Conservation (phyloP, 306 rosid species). For the Crotalaria pallida region DNA sequence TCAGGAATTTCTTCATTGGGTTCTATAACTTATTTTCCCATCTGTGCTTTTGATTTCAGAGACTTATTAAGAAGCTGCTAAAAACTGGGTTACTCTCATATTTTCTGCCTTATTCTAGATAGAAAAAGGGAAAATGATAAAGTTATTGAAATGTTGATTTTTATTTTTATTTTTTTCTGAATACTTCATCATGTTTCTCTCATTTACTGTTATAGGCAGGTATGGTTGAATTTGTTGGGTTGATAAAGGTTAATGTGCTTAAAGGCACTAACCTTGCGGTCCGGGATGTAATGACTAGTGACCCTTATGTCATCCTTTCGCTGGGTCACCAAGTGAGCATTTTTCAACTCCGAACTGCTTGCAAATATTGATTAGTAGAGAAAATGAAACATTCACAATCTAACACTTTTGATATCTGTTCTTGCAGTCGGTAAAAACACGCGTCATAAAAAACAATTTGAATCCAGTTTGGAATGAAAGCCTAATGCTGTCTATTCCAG, state of each 20-base stretch:
- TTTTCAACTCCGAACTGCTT: constrained; percentile 18
- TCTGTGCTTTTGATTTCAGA: background rate
- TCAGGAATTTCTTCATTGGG: background rate
- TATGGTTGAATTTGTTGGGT: constrained; percentile 93
- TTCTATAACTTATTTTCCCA: background rate
- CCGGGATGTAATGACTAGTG: constrained; percentile 82
- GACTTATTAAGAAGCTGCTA: background rate
- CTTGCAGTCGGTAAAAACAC: constrained; percentile 85
- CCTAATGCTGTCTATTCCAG: constrained; percentile 90
- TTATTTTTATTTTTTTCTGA: background rate
- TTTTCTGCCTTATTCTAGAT: background rate
- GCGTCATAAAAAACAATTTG: constrained; percentile 76
- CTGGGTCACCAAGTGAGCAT: constrained; percentile 87
- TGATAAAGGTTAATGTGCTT: constrained; percentile 85
- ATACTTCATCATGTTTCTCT: constrained; percentile 29
- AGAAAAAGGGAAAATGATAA: background rate
- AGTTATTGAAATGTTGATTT: background rate
- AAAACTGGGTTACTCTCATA: background rate
- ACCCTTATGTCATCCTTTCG: constrained; percentile 86
- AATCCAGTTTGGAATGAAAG: constrained; percentile 97
- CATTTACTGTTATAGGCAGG: constrained; percentile 72
- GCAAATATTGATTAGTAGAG: background rate
- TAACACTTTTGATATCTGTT: constrained; percentile 10
- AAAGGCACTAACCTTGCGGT: constrained; percentile 81
- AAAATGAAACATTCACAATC: background rate